Percentiles rank a stretch among this genome's conserved stretches.
These are phyloP conservation scores for Rhizophagus sp. DNA, from an alignment of 192 early-diverging fungal species.

Conservation along the genomic window DNA sequence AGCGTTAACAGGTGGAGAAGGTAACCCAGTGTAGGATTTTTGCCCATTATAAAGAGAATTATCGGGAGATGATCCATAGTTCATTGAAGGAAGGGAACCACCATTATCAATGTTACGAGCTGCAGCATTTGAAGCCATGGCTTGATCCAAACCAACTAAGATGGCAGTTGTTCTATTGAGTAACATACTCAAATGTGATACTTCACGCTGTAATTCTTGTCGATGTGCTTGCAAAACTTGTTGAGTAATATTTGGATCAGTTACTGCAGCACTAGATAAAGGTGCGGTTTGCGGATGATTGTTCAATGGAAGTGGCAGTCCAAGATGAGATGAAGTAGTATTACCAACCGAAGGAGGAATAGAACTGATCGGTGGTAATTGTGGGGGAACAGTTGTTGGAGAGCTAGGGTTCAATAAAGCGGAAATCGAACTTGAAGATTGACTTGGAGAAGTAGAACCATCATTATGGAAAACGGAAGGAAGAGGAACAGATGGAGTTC, in stretches of 20 bases:
- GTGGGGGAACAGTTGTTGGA: not conserved
- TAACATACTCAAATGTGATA: conserved; percentile 51
- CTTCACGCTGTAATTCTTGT: conserved; percentile 57
- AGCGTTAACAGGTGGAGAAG: not conserved
- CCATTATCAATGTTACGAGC: not conserved
- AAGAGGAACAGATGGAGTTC: conserved; percentile 22
- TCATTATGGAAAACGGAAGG: conserved; percentile 23
- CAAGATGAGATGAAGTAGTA: not conserved
- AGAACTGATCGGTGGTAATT: conserved; percentile 28
- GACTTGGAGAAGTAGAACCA: conserved; percentile 23
- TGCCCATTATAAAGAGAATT: not conserved
- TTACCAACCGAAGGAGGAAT: conserved; percentile 5
- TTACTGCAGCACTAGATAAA: not conserved
- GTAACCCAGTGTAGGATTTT: not conserved
- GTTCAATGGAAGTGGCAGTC: not conserved
- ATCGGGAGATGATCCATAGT: not conserved
- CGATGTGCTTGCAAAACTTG: conserved; percentile 56
- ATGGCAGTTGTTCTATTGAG: conserved; percentile 56
- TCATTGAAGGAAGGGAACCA: not conserved
- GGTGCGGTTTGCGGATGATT: not conserved
- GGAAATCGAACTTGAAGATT: conserved; percentile 28
- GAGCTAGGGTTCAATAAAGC: conserved; percentile 36
- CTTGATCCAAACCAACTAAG: conserved; percentile 53
- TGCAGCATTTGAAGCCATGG: conserved; percentile 40
- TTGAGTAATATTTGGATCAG: conserved; percentile 35